Conservation (phyloP, 495 filamentous ascomycete genomes). For the Penicillium lividum region DNA sequence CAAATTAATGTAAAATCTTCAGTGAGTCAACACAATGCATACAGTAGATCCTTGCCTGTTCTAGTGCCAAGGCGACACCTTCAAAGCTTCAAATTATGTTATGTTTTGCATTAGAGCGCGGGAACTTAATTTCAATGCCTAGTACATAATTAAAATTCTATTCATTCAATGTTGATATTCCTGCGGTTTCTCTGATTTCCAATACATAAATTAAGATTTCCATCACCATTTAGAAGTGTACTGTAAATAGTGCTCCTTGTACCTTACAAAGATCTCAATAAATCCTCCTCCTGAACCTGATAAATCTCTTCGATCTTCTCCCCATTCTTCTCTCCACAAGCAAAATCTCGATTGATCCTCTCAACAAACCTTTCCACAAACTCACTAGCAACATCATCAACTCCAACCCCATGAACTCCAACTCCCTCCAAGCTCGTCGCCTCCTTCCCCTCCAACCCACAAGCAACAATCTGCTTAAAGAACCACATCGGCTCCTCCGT, state of each 20-base stretch:
- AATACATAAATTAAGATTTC: too few relatives aligned
- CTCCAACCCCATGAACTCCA: slow-evolving; percentile 28
- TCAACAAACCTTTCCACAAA: slow-evolving; percentile 46
- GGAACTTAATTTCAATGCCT: too few relatives aligned
- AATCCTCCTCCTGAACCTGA: slow-evolving; percentile 36
- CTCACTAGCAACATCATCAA: slow-evolving; percentile 36
- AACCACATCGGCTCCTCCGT: slow-evolving; percentile 63
- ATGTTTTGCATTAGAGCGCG: too few relatives aligned
- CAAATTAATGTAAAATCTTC: too few relatives aligned
- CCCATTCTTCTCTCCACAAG: slow-evolving; percentile 30
- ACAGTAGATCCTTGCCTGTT: neutral
- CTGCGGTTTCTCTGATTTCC: too few relatives aligned
- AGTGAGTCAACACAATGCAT: too few relatives aligned
- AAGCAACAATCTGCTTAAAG: slow-evolving; percentile 79
- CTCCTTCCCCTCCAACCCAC: slow-evolving; percentile 76
- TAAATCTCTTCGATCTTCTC: slow-evolving; percentile 48
- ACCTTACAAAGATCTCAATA: slow-evolving; percentile 8
- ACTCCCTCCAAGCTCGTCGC: slow-evolving; percentile 66
- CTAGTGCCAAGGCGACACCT: neutral
- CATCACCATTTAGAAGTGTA: too few relatives aligned
- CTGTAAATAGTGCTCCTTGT: too few relatives aligned
- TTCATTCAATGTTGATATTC: too few relatives aligned
- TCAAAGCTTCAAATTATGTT: neutral
- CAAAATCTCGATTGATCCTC: slow-evolving; percentile 45
- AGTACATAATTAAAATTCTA: too few relatives aligned